Evolutionary conservation across 2,329 filamentous ascomycete genomes (phyloP).

Genomic region (Pseudogymnoascus sp.): DNA sequence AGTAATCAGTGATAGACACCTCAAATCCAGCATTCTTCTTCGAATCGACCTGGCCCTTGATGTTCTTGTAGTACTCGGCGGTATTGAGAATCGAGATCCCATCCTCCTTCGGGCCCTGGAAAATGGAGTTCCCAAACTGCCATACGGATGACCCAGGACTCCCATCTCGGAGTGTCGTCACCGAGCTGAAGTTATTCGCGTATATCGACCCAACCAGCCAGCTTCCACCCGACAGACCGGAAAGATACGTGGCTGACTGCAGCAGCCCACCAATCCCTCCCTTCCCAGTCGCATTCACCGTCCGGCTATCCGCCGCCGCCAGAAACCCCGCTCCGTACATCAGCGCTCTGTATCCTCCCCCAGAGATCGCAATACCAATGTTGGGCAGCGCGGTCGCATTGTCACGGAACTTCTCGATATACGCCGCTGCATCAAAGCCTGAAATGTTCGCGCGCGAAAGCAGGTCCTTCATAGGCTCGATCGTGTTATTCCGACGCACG

Average conservation of each 20-base stretch:
- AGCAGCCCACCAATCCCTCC: slow-evolving; percentile 75
- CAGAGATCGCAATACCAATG: slow-evolving; percentile 71
- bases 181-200: slow-evolving; percentile 68
- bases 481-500: slow-evolving; percentile 62
- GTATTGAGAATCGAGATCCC: slow-evolving; percentile 47
- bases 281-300: slow-evolving; percentile 47
- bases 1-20: slow-evolving; percentile 77
- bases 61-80: slow-evolving; percentile 54
- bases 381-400: slow-evolving; percentile 56
- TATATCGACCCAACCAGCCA: slow-evolving; percentile 82
- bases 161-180: slow-evolving; percentile 48
- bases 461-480: slow-evolving; percentile 68
- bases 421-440: slow-evolving; percentile 68
- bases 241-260: slow-evolving; percentile 72
- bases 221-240: slow-evolving; percentile 73
- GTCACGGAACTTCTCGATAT: slow-evolving; percentile 53
- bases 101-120: slow-evolving; percentile 47
- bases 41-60: slow-evolving; percentile 48
- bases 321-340: slow-evolving; percentile 75
- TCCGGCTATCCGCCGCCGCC: slow-evolving; percentile 71
- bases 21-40: slow-evolving; percentile 61
- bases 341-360: slow-evolving; percentile 81
- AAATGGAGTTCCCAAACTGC: slow-evolving; percentile 56
- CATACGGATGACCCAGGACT: slow-evolving; percentile 42
- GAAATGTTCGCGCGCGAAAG: slow-evolving; percentile 65